phyloP scores from a whole-genome alignment of 208 protist genomes.

The Leishmania amazonensis region DNA sequence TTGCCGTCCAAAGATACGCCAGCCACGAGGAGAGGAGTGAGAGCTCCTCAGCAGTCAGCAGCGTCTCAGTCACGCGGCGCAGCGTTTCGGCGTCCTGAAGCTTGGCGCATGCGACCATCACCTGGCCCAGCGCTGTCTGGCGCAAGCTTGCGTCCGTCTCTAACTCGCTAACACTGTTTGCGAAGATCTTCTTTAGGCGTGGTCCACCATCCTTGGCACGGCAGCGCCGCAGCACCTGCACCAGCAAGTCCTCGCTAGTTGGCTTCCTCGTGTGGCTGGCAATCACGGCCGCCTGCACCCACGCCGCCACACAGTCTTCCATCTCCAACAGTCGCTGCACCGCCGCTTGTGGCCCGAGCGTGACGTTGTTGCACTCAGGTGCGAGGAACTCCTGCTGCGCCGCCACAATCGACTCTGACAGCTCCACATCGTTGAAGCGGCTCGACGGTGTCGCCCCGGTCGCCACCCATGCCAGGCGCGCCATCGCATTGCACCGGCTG shows the following conservation, averaged over 20 bases:
- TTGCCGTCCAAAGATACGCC: slow-evolving; percentile 33
- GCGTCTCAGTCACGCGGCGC: slow-evolving; percentile 41
- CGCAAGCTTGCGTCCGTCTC: slow-evolving; percentile 49
- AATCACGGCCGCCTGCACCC: slow-evolving; percentile 63
- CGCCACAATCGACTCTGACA: slow-evolving; percentile 43
- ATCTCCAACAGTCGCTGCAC: slow-evolving; percentile 67
- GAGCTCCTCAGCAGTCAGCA: slow-evolving; percentile 55
- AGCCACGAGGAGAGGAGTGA: slow-evolving; percentile 58
- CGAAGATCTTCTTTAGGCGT: slow-evolving; percentile 30
- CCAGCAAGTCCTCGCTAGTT: slow-evolving; percentile 57
- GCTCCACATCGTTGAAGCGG: slow-evolving; percentile 41
- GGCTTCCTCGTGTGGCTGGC: slow-evolving; percentile 36
- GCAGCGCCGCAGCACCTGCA: slow-evolving; percentile 71
- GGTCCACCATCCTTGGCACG: slow-evolving; percentile 53
- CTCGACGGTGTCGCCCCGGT: slow-evolving; percentile 33
- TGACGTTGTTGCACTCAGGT: slow-evolving; percentile 31
- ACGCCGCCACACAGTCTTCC: slow-evolving; percentile 46
- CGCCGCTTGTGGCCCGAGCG: slow-evolving; percentile 53
- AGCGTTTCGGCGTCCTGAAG: slow-evolving; percentile 40
- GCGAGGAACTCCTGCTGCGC: slow-evolving; percentile 58
- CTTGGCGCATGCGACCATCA: slow-evolving; percentile 32
- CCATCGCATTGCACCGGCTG: slow-evolving; percentile 58
- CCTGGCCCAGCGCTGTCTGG: slow-evolving; percentile 54
- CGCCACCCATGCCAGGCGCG: slow-evolving; percentile 61
- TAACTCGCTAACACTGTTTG: slow-evolving; percentile 62